Conservation (phyloP, 352 stramenopile species). For the Globisporangium recalcitrans region DNA sequence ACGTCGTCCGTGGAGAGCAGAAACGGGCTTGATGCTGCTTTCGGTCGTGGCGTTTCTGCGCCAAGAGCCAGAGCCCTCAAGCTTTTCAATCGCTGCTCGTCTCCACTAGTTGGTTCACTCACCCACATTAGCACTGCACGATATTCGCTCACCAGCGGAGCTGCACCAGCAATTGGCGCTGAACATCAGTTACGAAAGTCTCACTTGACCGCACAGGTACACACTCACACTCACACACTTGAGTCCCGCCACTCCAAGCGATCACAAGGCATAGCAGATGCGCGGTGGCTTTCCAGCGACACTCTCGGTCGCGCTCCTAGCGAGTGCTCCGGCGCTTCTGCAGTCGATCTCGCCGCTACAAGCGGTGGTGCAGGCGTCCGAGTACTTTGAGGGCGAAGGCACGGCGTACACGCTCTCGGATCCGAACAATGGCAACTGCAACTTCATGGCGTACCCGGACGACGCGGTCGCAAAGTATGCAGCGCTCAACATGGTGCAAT, state of each 20-base stretch:
- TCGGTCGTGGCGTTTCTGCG: background rate
- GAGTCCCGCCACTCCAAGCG: background rate
- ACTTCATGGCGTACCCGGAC: slow-evolving; percentile 53
- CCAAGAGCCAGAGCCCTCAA: slow-evolving; percentile 5
- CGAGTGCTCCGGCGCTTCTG: slow-evolving; percentile 8
- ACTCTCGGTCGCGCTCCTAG: slow-evolving; percentile 5
- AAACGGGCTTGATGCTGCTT: background rate
- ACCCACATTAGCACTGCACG: background rate
- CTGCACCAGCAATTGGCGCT: background rate
- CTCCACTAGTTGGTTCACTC: background rate
- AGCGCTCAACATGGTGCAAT: slow-evolving; percentile 59
- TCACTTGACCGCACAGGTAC: background rate
- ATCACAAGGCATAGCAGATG: background rate
- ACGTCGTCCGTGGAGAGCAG: background rate
- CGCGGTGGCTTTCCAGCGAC: background rate
- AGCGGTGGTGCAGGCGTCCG: slow-evolving; percentile 6
- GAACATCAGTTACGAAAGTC: slow-evolving; percentile 5
- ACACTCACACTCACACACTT: background rate
- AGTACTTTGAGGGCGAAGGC: slow-evolving; percentile 37
- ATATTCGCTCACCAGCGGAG: background rate
- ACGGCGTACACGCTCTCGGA: slow-evolving; percentile 43
- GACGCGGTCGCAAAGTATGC: slow-evolving; percentile 49
- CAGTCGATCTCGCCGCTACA: background rate
- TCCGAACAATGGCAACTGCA: slow-evolving; percentile 46
- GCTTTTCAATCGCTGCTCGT: background rate